A percentile compares a stretch with the other conserved stretches of the same genome.
phyloP scores from a whole-genome alignment of 805 yeast genomes.

The Cyberlindnera xishuangbannaensis region DNA sequence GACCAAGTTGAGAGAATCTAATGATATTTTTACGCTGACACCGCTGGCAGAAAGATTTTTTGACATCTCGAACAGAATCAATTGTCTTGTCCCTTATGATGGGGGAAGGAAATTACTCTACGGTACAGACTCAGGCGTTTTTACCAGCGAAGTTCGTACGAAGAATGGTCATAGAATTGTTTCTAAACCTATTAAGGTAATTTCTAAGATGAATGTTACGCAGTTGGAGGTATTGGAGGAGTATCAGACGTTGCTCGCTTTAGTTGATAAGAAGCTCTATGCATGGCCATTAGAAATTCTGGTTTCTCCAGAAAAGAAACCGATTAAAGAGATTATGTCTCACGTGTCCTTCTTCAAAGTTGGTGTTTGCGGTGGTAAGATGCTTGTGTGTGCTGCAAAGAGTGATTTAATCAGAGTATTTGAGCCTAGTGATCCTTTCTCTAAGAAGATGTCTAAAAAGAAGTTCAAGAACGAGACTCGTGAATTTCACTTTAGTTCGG shows the following conservation, averaged over 20 bases:
- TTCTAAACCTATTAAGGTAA: slow-evolving; percentile 68
- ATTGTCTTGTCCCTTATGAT: slow-evolving; percentile 89
- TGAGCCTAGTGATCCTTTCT: slow-evolving; percentile 79
- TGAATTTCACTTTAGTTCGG: slow-evolving; percentile 79
- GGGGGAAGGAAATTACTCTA: slow-evolving; percentile 88
- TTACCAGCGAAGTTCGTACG: slow-evolving; percentile 61
- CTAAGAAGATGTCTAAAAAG: slow-evolving; percentile 57
- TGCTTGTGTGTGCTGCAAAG: slow-evolving; percentile 85
- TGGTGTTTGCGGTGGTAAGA: slow-evolving; percentile 86
- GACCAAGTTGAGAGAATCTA: slow-evolving; percentile 56
- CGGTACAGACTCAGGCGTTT: slow-evolving; percentile 91
- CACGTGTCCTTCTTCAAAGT: slow-evolving; percentile 88
- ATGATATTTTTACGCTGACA: slow-evolving; percentile 75
- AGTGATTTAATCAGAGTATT: slow-evolving; percentile 77
- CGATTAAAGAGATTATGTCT: slow-evolving; percentile 74
- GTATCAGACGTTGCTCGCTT: slow-evolving; percentile 72
- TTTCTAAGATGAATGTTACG: slow-evolving; percentile 69
- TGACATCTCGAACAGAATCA: slow-evolving; percentile 68
- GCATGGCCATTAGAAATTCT: slow-evolving; percentile 74
- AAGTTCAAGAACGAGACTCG: slow-evolving; percentile 60
- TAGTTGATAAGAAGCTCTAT: slow-evolving; percentile 75
- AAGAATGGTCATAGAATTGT: slow-evolving; percentile 46
- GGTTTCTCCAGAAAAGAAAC: slow-evolving; percentile 43
- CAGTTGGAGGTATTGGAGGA: slow-evolving; percentile 92
- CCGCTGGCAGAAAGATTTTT: slow-evolving; percentile 73